These are phyloP conservation scores for Suillus ampliporus DNA, from an alignment of 768 basidiomycete genomes.

Conservation along the genomic window DNA sequence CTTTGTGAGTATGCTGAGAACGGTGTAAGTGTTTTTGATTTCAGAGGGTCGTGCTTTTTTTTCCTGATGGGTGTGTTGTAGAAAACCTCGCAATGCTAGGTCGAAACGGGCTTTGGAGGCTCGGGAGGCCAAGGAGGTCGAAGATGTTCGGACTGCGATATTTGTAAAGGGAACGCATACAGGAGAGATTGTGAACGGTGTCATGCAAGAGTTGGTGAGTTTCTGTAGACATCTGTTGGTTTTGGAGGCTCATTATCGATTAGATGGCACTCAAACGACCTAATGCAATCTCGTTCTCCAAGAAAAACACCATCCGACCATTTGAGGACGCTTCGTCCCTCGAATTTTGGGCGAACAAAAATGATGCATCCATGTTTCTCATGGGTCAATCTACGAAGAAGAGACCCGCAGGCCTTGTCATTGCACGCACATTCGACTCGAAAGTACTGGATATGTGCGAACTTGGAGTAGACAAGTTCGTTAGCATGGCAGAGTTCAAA, in stretches of 20 bases:
- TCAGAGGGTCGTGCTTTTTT: neutral
- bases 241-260: neutral
- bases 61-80: slow-evolving; percentile 26
- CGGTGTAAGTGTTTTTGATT: slow-evolving; percentile 30
- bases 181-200: slow-evolving; percentile 77
- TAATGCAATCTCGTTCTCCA: slow-evolving; percentile 88
- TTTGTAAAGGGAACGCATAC: slow-evolving; percentile 91
- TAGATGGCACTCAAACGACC: slow-evolving; percentile 97
- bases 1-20: slow-evolving; percentile 28
- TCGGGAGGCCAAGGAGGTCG: slow-evolving; percentile 87
- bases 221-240: neutral
- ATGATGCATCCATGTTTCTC: slow-evolving; percentile 91
- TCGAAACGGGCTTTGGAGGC: slow-evolving; percentile 89
- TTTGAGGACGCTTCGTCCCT: slow-evolving; percentile 85
- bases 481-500: slow-evolving; percentile 83
- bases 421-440: slow-evolving; percentile 87
- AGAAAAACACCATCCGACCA: slow-evolving; percentile 90
- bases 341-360: slow-evolving; percentile 93
- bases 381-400: slow-evolving; percentile 95
- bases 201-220: slow-evolving; percentile 88
- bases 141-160: slow-evolving; percentile 85
- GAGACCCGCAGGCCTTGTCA: slow-evolving; percentile 83
- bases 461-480: slow-evolving; percentile 83
- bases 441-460: slow-evolving; percentile 95
- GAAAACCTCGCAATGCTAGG: slow-evolving; percentile 95